These are phyloP conservation scores for Trichosanthes truncata DNA, from an alignment of 306 rosid species.

Conservation along the genomic window DNA sequence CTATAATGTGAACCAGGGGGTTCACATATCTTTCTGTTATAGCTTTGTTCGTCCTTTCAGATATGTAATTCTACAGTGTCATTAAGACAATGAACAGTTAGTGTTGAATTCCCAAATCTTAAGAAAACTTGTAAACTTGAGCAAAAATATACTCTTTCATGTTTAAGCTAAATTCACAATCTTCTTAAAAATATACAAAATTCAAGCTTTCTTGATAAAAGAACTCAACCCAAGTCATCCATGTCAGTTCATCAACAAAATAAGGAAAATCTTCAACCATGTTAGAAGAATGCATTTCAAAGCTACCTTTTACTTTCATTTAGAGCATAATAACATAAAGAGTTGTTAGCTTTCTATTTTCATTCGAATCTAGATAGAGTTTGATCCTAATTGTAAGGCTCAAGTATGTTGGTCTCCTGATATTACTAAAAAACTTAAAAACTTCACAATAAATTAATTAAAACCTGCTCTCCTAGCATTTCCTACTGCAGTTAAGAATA, in stretches of 20 bases:
- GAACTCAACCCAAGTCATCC: no score
- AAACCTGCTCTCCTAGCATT: neutral
- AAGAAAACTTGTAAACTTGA: neutral
- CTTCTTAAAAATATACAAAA: neutral
- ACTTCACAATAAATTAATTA: neutral
- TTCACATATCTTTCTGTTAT: no score
- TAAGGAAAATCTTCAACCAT: neutral
- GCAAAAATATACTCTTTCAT: neutral
- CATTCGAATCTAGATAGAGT: no score
- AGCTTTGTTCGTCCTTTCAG: neutral
- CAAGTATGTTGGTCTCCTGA: neutral
- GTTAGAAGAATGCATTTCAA: neutral
- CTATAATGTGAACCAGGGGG: no score
- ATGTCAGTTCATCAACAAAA: neutral
- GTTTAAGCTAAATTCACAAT: neutral
- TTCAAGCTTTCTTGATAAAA: neutral
- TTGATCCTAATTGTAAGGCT: neutral
- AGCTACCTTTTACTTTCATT: neutral
- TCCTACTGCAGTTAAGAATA: neutral
- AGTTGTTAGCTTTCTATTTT: neutral
- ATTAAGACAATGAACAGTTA: neutral
- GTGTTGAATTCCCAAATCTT: neutral
- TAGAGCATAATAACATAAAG: neutral
- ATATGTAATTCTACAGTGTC: neutral
- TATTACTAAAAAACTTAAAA: neutral